Evolutionary conservation across 306 rosid genomes (phyloP).

Genomic region (Cyclanthera cordifolia): DNA sequence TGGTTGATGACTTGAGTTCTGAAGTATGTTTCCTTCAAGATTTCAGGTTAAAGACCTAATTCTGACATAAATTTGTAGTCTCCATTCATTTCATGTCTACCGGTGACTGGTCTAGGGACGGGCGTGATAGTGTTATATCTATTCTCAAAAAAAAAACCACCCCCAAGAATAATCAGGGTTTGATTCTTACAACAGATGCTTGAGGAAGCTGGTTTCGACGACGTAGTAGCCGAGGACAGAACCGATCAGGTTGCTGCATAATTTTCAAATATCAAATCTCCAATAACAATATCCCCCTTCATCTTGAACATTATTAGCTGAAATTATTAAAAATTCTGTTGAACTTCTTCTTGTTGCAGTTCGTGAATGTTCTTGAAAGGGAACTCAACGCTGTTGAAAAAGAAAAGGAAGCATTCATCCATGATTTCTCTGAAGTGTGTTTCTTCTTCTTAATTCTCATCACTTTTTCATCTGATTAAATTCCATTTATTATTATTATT

Average conservation of each 20-base stretch:
- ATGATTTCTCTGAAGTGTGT: conserved; percentile 61
- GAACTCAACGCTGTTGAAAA: conserved; percentile 59
- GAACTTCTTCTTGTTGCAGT: conserved; percentile 25
- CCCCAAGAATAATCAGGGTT: too few species aligned
- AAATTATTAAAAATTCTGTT: background rate
- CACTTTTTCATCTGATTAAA: background rate
- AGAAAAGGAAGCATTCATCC: conserved; percentile 43
- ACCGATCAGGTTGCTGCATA: conserved; percentile 52
- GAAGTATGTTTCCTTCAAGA: too few species aligned
- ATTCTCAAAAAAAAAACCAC: too few species aligned
- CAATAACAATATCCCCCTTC: background rate
- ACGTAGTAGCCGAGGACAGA: conserved; percentile 60
- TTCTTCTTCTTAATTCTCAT: background rate
- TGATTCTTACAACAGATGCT: conserved; percentile 44
- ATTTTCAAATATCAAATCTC: background rate
- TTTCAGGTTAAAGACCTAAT: too few species aligned
- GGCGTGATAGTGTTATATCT: too few species aligned
- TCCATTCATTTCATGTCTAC: too few species aligned
- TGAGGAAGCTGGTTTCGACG: conserved; percentile 58
- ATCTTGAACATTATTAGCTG: background rate
- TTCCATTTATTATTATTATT: background rate
- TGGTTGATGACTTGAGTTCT: too few species aligned
- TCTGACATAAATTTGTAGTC: too few species aligned
- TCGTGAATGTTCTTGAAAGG: conserved; percentile 41
- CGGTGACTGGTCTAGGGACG: too few species aligned